Evolutionary conservation across 78 protist species (phyloP).

Genomic region (Dictyostelium capitatum): DNA sequence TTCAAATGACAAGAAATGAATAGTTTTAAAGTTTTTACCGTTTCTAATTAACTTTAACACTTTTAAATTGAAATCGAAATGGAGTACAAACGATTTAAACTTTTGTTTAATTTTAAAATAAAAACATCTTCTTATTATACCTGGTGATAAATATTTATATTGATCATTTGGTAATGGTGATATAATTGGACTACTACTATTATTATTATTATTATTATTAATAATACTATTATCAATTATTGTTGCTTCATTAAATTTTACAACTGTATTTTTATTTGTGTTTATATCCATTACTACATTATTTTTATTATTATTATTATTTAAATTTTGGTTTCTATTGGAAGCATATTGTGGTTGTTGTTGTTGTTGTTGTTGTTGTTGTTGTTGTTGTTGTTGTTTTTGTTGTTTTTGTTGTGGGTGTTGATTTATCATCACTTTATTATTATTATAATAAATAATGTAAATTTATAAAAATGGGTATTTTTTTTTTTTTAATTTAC

Average conservation of each 20-base stretch:
- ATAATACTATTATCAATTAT: not conserved
- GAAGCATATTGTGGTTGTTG: not conserved
- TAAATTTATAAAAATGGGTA: not conserved
- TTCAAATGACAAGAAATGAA: slow-evolving; percentile 1
- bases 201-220: too few species aligned
- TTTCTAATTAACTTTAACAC: not conserved
- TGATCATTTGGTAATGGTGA: not conserved
- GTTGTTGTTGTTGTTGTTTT: not conserved
- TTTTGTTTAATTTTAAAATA: slow-evolving; percentile 37
- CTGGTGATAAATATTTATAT: not conserved
- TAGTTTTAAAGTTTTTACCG: slow-evolving; percentile 21
- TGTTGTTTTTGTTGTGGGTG: not conserved
- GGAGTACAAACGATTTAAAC: slow-evolving; percentile 30
- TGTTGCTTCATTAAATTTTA: not conserved
- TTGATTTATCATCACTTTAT: not conserved
- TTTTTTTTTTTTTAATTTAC: not conserved
- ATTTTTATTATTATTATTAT: not conserved
- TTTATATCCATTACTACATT: slow-evolving; percentile 10
- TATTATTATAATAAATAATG: not conserved
- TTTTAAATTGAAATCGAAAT: slow-evolving; percentile 26
- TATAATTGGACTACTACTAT: not conserved
- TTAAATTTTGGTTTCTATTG: not conserved
- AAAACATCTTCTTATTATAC: slow-evolving; percentile 18
- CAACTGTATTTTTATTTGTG: not conserved
- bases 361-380: not conserved